phyloP scores from a whole-genome alignment of 805 yeast genomes.

The Lipomyces anomalus region DNA sequence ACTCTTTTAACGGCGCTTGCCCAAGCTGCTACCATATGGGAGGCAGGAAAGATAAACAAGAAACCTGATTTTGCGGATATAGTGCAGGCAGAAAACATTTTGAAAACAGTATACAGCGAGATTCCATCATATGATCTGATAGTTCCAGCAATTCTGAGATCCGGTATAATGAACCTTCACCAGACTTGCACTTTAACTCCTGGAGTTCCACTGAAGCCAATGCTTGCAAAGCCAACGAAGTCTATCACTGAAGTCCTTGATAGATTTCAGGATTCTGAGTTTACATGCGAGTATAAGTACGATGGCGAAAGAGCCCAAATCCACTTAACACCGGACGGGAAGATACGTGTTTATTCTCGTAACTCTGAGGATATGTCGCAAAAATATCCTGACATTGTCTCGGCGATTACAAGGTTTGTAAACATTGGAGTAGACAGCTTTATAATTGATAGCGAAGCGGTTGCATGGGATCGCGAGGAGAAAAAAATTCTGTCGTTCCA shows the following conservation, averaged over 20 bases:
- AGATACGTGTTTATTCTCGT: slow-evolving; percentile 75
- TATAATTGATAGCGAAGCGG: slow-evolving; percentile 93
- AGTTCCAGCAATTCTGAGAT: slow-evolving; percentile 55
- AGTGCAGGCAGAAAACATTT: slow-evolving; percentile 64
- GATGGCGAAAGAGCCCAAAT: slow-evolving; percentile 98
- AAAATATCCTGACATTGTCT: slow-evolving; percentile 83
- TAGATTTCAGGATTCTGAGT: slow-evolving; percentile 59
- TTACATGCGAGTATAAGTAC: slow-evolving; percentile 94
- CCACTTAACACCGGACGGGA: slow-evolving; percentile 51
- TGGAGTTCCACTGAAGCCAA: slow-evolving; percentile 92
- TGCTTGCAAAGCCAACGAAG: slow-evolving; percentile 97
- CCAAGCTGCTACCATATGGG: slow-evolving; percentile 69
- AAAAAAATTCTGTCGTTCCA: slow-evolving; percentile 90
- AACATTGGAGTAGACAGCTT: slow-evolving; percentile 46
- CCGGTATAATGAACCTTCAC: slow-evolving; percentile 62
- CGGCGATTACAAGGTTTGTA: slow-evolving; percentile 58
- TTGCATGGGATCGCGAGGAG: slow-evolving; percentile 83
- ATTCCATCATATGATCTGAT: slow-evolving; percentile 84
- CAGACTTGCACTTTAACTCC: slow-evolving; percentile 74
- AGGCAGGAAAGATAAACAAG: slow-evolving; percentile 36
- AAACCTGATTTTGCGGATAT: slow-evolving; percentile 41
- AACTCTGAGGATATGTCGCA: slow-evolving; percentile 97
- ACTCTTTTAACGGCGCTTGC: slow-evolving; percentile 80
- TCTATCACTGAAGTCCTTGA: slow-evolving; percentile 88
- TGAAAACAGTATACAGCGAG: slow-evolving; percentile 78